Evolutionary conservation across 2,329 filamentous ascomycete genomes (phyloP).

Genomic region (Colletotrichum chrysophilum): DNA sequence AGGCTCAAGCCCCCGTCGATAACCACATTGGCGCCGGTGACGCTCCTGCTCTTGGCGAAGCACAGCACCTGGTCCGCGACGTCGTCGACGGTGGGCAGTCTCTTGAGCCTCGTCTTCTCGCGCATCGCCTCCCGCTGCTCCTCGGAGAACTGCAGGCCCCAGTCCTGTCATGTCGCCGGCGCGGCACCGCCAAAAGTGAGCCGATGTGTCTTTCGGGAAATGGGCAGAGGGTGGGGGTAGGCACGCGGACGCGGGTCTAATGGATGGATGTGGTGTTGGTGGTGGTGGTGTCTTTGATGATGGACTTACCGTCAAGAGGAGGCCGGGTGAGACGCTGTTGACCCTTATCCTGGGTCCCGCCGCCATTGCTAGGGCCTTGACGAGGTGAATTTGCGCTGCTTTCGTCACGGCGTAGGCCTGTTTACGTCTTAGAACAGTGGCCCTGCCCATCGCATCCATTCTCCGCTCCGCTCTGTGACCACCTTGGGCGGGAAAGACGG

Average conservation of each 20-base stretch:
- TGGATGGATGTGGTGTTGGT: background rate
- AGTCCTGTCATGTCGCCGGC: conserved; percentile 12
- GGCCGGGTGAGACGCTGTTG: conserved; percentile 62
- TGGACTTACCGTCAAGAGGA: conserved; percentile 50
- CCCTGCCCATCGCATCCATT: background rate
- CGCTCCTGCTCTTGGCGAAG: conserved; percentile 51
- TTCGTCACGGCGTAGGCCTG: conserved; percentile 80
- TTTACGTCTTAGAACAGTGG: background rate
- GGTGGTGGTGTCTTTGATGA: background rate
- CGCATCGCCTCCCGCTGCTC: conserved; percentile 61
- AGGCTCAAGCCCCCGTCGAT: conserved; percentile 42
- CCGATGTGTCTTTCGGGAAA: background rate
- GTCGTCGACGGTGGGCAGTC: conserved; percentile 57
- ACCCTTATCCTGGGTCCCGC: conserved; percentile 62
- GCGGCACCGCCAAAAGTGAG: background rate
- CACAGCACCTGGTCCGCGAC: conserved; percentile 58
- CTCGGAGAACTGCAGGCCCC: conserved; percentile 48
- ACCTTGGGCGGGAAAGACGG: background rate
- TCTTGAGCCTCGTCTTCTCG: conserved; percentile 64
- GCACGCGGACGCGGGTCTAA: background rate
- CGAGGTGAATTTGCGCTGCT: conserved; percentile 69
- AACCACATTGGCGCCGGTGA: conserved; percentile 58
- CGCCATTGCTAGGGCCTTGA: conserved; percentile 57
- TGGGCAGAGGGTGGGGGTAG: background rate
- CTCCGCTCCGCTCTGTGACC: background rate